Base-by-base conservation (phyloP, 805 yeast species). In the Isabelozyma heimii region DNA sequence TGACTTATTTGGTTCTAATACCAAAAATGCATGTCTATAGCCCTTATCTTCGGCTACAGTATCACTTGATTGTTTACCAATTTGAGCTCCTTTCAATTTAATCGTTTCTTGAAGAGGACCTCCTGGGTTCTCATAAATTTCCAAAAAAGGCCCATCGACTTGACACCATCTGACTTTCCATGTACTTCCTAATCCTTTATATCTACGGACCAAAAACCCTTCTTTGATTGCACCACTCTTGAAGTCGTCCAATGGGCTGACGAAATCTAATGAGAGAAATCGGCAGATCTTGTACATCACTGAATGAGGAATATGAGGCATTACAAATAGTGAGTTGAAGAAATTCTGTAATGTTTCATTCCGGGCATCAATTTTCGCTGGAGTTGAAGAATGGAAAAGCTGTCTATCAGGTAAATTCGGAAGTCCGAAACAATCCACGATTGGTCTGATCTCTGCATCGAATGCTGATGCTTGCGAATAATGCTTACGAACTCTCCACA, bases 161-260 rank as follows among this genome's bases (percentile, higher is more conserved):
- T 81, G 81, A 62, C 87, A 86, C 75, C 85, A 85, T 45, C 89
- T 68, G 4, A 82, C 75, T 59, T 82, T 85, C 95, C 95, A 87
- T 26, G 69, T 71, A 2, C 74, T 59, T 2, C 85, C 85, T 47
- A 84, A 68, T 8, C 89, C 85, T 57, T 85, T 84, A 46, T 82
- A 80, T 42, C 86, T 74, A 51, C 88, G 77, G 12, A 87, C 66
- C 43, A 88, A 65, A 58, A 76, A 81, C 0, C 92, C 91, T 61
- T 84, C 87, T 59, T 82, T 83, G 33, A 70, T 61, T 1, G 79
- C 77, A 2, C 84, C 87, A 48, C 77, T 73, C 46, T 69, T 76
- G 54, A 70, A 70, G 58, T 76, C 79, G 63, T 77, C 80, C 59
- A 84, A 61, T 17, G 84, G 80, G 65, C 84, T 76, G 2, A 85